These are phyloP conservation scores for Russula sp. DNA, from an alignment of 768 basidiomycete species.

Conservation along the genomic window DNA sequence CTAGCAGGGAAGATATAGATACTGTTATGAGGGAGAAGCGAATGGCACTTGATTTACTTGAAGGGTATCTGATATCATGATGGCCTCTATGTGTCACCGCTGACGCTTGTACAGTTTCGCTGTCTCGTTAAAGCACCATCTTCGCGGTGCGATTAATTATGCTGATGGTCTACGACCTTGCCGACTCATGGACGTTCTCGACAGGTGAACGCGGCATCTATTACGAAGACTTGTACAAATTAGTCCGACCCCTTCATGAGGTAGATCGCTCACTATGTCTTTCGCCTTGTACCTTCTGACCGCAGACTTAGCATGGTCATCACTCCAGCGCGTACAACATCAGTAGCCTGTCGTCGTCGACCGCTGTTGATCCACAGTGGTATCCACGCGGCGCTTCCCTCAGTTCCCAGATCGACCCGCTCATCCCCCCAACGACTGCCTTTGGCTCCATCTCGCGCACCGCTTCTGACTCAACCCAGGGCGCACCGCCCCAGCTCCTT, in stretches of 20 bases:
- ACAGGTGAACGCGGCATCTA: conserved; percentile 54
- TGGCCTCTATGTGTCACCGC: background rate
- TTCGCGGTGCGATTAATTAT: conserved; percentile 34
- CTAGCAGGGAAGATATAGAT: conserved; percentile 38
- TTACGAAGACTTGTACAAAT: conserved; percentile 55
- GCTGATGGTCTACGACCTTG: background rate
- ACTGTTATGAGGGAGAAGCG: conserved; percentile 57
- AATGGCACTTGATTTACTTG: conserved; percentile 51
- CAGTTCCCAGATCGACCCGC: background rate
- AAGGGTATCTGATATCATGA: conserved; percentile 36
- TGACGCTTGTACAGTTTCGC: conserved; percentile 38
- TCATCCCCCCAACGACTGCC: background rate
- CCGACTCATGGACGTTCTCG: background rate
- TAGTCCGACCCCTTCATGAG: conserved; percentile 51
- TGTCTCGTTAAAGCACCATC: conserved; percentile 55
- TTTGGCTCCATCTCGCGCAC: background rate
- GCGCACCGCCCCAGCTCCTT: background rate
- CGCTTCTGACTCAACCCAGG: background rate
- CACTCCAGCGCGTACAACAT: background rate
- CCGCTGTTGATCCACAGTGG: background rate
- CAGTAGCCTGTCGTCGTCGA: background rate
- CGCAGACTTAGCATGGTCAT: background rate
- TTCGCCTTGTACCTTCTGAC: background rate
- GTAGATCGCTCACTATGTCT: conserved; percentile 29
- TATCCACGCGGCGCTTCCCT: background rate